These are phyloP conservation scores for Pythium rishiriense DNA, from an alignment of 352 stramenopile genomes.

Conservation along the genomic window DNA sequence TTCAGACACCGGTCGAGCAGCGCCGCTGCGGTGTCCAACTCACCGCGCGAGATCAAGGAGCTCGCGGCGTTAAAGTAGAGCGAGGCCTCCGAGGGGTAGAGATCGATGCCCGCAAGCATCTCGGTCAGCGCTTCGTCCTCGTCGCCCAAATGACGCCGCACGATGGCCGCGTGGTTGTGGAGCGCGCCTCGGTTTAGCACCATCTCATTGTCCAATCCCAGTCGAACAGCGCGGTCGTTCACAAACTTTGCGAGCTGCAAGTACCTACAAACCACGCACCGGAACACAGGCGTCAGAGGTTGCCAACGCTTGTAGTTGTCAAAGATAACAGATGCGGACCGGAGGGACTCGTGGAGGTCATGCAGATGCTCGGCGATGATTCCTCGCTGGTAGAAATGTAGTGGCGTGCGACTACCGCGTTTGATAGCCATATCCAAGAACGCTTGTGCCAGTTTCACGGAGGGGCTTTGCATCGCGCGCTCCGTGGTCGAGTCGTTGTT, in stretches of 20 bases:
- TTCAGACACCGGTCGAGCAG: conserved; percentile 20
- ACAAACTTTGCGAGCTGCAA: conserved; percentile 2
- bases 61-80: conserved; percentile 54
- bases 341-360: conserved; percentile 5
- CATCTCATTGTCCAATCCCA: conserved; percentile 13
- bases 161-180: conserved; percentile 55
- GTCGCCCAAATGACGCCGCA: conserved; percentile 28
- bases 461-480: conserved; percentile 13
- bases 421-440: conserved; percentile 23
- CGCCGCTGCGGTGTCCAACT: conserved; percentile 22
- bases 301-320: not conserved
- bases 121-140: conserved; percentile 34
- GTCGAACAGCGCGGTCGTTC: conserved; percentile 9
- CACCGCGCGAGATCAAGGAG: conserved; percentile 28
- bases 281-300: not conserved
- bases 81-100: conserved; percentile 39
- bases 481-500: not conserved
- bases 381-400: conserved; percentile 22
- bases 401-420: conserved; percentile 8
- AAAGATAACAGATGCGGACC: not conserved
- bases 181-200: conserved; percentile 16
- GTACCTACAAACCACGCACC: conserved; percentile 5
- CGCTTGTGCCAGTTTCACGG: not conserved
- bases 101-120: conserved; percentile 35
- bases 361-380: conserved; percentile 11